Evolutionary conservation across 805 yeast species (phyloP).

Genomic region (Lachancea waltii): DNA sequence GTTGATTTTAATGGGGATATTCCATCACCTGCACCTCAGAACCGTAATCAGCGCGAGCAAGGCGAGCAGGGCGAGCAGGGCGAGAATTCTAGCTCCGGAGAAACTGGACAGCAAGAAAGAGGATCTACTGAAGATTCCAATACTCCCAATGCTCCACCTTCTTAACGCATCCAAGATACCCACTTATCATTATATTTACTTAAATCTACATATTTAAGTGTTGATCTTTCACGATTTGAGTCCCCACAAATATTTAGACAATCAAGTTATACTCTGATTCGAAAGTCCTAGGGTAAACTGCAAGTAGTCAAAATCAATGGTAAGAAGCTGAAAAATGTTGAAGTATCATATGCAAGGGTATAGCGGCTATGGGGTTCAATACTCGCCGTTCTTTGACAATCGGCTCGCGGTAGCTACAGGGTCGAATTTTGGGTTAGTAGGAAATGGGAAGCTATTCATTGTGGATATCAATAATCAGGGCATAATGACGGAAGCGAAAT

Average conservation of each 20-base stretch:
- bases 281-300: no score
- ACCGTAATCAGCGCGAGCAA: background rate
- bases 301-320: no score
- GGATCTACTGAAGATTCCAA: no score
- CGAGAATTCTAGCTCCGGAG: no score
- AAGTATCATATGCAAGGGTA: slow-evolving; percentile 69
- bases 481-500: slow-evolving; percentile 41
- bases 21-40: slow-evolving; percentile 7
- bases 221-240: background rate
- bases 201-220: background rate
- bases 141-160: no score
- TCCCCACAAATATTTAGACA: no score
- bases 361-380: slow-evolving; percentile 81
- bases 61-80: background rate
- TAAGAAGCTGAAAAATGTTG: slow-evolving; percentile 47
- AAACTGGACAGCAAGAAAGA: background rate
- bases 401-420: slow-evolving; percentile 85
- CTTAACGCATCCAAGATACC: no score
- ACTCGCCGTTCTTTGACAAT: slow-evolving; percentile 88
- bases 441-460: slow-evolving; percentile 78
- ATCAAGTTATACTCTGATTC: no score
- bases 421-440: slow-evolving; percentile 90
- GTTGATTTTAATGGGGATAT: slow-evolving; percentile 12
- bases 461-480: slow-evolving; percentile 67
- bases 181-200: no score